A percentile compares a stretch with the other conserved stretches of the same genome.
Evolutionary conservation across 306 rosid species (phyloP).

Genomic region (Fragaria iinumae): DNA sequence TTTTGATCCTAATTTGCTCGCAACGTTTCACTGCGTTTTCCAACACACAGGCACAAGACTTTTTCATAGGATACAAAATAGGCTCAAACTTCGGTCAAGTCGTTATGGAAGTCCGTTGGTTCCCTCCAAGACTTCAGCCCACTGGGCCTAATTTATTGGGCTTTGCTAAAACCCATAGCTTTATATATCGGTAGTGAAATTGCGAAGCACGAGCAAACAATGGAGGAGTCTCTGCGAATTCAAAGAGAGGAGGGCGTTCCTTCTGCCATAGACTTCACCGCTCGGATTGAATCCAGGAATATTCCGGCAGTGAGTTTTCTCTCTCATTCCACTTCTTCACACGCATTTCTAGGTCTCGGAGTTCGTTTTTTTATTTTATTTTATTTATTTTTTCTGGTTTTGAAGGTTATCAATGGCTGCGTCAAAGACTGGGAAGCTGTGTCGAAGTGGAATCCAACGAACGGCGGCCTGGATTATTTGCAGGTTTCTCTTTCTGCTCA

Average conservation of each 20-base stretch:
- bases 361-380: not conserved
- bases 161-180: not conserved
- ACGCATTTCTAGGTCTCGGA: not conserved
- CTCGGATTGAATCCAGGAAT: constrained; percentile 41
- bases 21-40: not conserved
- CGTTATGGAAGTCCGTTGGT: not conserved
- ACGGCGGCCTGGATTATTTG: constrained; percentile 76
- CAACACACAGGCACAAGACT: not conserved
- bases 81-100: not conserved
- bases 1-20: not conserved
- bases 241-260: constrained; percentile 51
- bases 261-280: constrained; percentile 37
- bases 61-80: not conserved
- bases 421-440: constrained; percentile 60
- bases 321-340: not conserved
- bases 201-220: not conserved
- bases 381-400: not conserved
- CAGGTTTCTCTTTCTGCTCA: constrained; percentile 39
- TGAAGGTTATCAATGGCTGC: constrained; percentile 70
- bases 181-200: not conserved
- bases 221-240: constrained; percentile 43
- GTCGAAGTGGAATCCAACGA: constrained; percentile 63
- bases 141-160: not conserved
- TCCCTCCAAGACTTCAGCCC: not conserved
- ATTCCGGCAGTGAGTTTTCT: constrained; percentile 43